Evolutionary conservation across 495 filamentous ascomycete species (phyloP).

Genomic region (Aspergillus panamensis): DNA sequence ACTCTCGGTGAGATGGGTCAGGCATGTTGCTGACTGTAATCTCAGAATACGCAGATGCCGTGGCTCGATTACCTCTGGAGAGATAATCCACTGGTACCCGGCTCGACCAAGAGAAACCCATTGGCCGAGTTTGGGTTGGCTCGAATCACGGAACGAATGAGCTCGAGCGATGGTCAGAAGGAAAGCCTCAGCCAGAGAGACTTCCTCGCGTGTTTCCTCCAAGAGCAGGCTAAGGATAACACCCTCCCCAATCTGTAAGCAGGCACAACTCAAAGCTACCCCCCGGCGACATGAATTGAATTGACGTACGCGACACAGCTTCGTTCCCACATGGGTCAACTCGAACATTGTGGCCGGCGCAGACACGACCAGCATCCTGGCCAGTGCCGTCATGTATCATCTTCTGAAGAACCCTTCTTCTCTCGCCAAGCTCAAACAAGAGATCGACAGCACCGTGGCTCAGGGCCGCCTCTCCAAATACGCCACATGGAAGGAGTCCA

Average conservation of each 20-base stretch:
- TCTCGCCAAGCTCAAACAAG: background rate
- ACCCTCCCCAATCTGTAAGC: background rate
- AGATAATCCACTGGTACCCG: conserved; percentile 18
- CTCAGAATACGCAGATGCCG: conserved; percentile 29
- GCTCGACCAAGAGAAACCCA: background rate
- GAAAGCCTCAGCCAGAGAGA: conserved; percentile 16
- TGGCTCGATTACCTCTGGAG: conserved; percentile 30
- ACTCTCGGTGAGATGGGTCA: no score
- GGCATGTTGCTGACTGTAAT: conserved; percentile 8
- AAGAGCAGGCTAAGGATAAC: conserved; percentile 21
- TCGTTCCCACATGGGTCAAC: conserved; percentile 14
- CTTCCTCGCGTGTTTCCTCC: conserved; percentile 27
- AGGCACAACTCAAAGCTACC: background rate
- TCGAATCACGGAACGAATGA: background rate
- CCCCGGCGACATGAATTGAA: background rate
- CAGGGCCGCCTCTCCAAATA: background rate
- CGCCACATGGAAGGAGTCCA: conserved; percentile 25
- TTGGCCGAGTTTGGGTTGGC: background rate
- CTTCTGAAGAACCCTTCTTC: conserved; percentile 30
- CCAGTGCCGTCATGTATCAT: conserved; percentile 33
- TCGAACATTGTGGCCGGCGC: conserved; percentile 43
- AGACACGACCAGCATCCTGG: conserved; percentile 42
- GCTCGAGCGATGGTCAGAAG: background rate
- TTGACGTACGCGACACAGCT: background rate
- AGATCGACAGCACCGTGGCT: background rate